Percentiles rank a stretch among this genome's conserved stretches.
These are phyloP conservation scores for Hysterium pulicare DNA, from an alignment of 2,329 filamentous ascomycete species.

Conservation along the genomic window DNA sequence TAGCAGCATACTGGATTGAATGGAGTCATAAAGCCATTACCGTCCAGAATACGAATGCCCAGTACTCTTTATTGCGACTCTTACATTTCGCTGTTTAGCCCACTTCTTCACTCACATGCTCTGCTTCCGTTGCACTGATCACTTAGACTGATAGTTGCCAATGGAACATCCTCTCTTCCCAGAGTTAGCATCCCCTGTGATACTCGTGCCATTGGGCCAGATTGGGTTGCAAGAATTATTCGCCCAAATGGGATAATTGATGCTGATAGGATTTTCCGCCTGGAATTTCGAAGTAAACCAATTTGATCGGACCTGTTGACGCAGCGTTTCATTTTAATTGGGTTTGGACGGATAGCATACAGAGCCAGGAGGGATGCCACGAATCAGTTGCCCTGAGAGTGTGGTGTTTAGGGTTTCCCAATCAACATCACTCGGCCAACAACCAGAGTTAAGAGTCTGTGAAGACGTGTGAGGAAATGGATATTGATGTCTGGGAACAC, in stretches of 20 bases:
- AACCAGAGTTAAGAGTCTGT: constrained; percentile 15
- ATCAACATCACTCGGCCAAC: constrained; percentile 20
- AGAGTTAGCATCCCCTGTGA: constrained; percentile 21
- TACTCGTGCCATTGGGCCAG: constrained; percentile 25
- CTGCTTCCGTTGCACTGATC: constrained; percentile 20
- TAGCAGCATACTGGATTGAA: not conserved
- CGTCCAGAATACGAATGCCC: constrained; percentile 24
- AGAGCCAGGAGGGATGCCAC: constrained; percentile 18
- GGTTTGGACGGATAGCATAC: constrained; percentile 24
- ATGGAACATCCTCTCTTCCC: constrained; percentile 20
- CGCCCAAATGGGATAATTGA: constrained; percentile 27
- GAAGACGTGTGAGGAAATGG: not conserved
- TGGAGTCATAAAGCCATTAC: constrained; percentile 2
- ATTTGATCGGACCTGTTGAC: constrained; percentile 15
- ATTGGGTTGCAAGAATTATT: constrained; percentile 31
- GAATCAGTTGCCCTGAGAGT: constrained; percentile 19
- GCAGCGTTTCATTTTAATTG: constrained; percentile 18
- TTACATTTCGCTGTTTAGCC: constrained; percentile 19
- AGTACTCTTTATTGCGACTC: constrained; percentile 25
- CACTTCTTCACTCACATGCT: constrained; percentile 19
- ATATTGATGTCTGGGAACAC: too few species aligned
- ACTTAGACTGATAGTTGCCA: constrained; percentile 24
- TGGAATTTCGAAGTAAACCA: constrained; percentile 30
- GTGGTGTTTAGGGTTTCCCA: constrained; percentile 21
- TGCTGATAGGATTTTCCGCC: constrained; percentile 22